Evolutionary conservation across 2,329 filamentous ascomycete genomes (phyloP).

Genomic region (Talaromyces sp.): DNA sequence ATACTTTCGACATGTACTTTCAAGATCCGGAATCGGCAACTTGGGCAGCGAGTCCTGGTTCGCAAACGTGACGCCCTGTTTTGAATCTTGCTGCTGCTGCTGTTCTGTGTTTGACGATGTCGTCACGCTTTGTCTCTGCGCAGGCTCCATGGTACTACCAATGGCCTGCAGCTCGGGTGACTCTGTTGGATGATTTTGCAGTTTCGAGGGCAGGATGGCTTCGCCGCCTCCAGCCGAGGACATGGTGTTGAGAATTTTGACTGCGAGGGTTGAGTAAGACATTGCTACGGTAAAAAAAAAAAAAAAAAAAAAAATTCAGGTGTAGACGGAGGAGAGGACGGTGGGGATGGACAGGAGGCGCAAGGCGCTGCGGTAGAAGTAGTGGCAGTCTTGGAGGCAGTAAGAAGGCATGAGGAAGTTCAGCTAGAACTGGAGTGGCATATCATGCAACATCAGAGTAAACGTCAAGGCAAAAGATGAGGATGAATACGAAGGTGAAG

Average conservation of each 20-base stretch:
- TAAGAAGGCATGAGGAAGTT: constrained; percentile 64
- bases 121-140: background rate
- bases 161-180: constrained; percentile 13
- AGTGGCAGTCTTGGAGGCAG: constrained; percentile 82
- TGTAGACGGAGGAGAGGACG: constrained; percentile 70
- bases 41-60: constrained; percentile 85
- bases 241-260: constrained; percentile 61
- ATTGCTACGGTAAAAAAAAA: constrained; percentile 30
- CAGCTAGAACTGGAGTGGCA: background rate
- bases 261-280: constrained; percentile 59
- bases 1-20: constrained; percentile 73
- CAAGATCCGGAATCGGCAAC: constrained; percentile 86
- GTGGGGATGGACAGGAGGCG: constrained; percentile 81
- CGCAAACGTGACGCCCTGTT: constrained; percentile 78
- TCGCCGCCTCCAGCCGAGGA: constrained; percentile 71
- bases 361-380: constrained; percentile 86
- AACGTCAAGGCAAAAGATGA: background rate
- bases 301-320: constrained; percentile 39
- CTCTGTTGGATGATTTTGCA: constrained; percentile 14
- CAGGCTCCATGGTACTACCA: background rate
- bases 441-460: background rate
- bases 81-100: constrained; percentile 16
- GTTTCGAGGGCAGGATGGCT: constrained; percentile 47
- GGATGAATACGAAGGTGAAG: background rate
- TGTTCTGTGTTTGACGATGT: constrained; percentile 29